Percentiles rank a stretch among this genome's conserved stretches.
phyloP scores from a whole-genome alignment of 1,284 basidiomycete genomes.

The Cryptococcus sp. region DNA sequence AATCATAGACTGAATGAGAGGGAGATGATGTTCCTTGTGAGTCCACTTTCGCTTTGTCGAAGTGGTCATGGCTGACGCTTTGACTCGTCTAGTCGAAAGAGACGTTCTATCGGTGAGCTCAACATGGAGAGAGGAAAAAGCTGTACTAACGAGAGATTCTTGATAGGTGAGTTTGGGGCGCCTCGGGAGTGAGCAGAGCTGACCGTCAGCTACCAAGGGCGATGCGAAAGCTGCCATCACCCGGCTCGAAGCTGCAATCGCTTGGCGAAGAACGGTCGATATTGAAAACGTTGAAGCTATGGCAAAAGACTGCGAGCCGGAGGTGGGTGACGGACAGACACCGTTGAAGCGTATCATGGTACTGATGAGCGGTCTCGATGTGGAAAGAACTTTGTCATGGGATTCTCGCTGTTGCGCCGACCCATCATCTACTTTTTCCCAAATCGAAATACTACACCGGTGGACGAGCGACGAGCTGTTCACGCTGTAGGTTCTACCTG shows the following conservation, averaged over 20 bases:
- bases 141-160: constrained; percentile 1
- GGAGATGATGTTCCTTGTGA: constrained; percentile 42
- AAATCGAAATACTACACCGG: constrained; percentile 23
- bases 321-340: constrained; percentile 19
- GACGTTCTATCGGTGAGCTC: constrained; percentile 22
- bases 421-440: constrained; percentile 41
- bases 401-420: constrained; percentile 23
- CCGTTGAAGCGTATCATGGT: neutral
- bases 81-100: constrained; percentile 22
- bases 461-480: constrained; percentile 21
- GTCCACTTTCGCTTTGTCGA: constrained; percentile 1
- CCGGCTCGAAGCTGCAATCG: constrained; percentile 31
- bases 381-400: constrained; percentile 34
- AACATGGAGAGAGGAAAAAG: neutral
- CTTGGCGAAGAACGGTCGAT: constrained; percentile 31
- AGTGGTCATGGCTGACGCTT: neutral
- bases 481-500: constrained; percentile 21
- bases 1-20: constrained; percentile 21
- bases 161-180: constrained; percentile 11
- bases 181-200: neutral
- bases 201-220: constrained; percentile 20
- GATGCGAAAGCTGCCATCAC: constrained; percentile 24
- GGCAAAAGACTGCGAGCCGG: constrained; percentile 24
- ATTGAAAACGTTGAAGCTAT: constrained; percentile 36
- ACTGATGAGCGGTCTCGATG: constrained; percentile 13